These are phyloP conservation scores for Penstemon eatonii DNA, from an alignment of 257 asterid genomes.

Conservation along the genomic window DNA sequence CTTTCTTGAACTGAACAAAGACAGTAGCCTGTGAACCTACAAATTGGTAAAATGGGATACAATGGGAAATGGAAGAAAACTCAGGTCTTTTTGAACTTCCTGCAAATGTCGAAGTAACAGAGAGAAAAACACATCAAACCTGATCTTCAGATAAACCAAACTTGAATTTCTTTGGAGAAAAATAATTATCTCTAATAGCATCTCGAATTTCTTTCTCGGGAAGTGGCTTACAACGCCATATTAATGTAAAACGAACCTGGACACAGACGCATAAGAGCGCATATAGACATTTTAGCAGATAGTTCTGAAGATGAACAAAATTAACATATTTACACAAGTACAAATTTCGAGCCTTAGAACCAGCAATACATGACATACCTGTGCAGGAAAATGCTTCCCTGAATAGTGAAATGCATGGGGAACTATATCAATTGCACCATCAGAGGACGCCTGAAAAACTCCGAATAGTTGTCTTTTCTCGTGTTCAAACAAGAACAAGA, in stretches of 20 bases:
- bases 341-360: neutral
- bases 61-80: slow-evolving; percentile 11
- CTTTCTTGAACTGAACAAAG: slow-evolving; percentile 61
- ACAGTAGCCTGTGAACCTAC: slow-evolving; percentile 65
- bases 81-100: slow-evolving; percentile 24
- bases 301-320: neutral
- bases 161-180: slow-evolving; percentile 56
- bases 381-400: slow-evolving; percentile 66
- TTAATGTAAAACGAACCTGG: slow-evolving; percentile 59
- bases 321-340: neutral
- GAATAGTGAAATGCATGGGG: slow-evolving; percentile 54
- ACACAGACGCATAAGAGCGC: slow-evolving; percentile 25
- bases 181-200: slow-evolving; percentile 75
- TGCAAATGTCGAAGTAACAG: slow-evolving; percentile 24
- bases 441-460: slow-evolving; percentile 71
- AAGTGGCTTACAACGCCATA: slow-evolving; percentile 78
- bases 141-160: slow-evolving; percentile 71
- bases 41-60: slow-evolving; percentile 16
- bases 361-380: slow-evolving; percentile 43
- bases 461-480: slow-evolving; percentile 72
- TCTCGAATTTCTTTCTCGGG: slow-evolving; percentile 60
- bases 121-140: slow-evolving; percentile 41
- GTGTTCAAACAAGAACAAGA: slow-evolving; percentile 72
- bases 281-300: slow-evolving; percentile 10
- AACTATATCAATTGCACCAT: slow-evolving; percentile 65